phyloP scores from a whole-genome alignment of 257 asterid genomes.

The Datura wrightii region DNA sequence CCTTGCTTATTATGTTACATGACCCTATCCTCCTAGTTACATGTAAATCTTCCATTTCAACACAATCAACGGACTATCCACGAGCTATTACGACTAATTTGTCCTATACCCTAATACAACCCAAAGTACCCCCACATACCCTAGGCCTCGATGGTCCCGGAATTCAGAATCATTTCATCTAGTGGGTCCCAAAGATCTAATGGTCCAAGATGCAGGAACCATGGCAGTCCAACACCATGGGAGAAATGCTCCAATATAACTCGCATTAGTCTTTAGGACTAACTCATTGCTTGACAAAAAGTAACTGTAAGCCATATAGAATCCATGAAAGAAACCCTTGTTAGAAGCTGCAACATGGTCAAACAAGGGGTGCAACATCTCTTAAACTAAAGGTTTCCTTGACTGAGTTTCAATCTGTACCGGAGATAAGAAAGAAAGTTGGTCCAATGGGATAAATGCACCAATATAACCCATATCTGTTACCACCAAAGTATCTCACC shows the following conservation, averaged over 20 bases:
- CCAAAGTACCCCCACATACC: not conserved
- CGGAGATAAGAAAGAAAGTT: too few species aligned
- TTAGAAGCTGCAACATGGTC: not conserved
- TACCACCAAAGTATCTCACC: not conserved
- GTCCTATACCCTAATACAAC: not conserved
- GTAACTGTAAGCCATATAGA: too few species aligned
- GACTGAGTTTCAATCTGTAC: too few species aligned
- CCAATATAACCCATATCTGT: too few species aligned
- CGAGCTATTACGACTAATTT: not conserved
- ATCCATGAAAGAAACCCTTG: not conserved
- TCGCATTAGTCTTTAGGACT: not conserved
- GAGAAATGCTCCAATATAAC: not conserved
- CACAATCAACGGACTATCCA: conserved; percentile 7
- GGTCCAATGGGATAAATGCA: too few species aligned
- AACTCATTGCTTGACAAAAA: too few species aligned
- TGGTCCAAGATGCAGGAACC: not conserved
- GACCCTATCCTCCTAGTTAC: not conserved
- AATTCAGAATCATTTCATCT: not conserved
- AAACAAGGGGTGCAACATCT: too few species aligned
- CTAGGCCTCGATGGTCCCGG: conserved; percentile 19
- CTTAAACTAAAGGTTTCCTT: too few species aligned
- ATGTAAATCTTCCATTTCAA: conserved; percentile 5
- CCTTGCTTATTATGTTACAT: not conserved
- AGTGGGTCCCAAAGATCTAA: conserved; percentile 1
- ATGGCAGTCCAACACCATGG: conserved; percentile 10